phyloP scores from a whole-genome alignment of 352 stramenopile genomes.

The Peronospora destructor region DNA sequence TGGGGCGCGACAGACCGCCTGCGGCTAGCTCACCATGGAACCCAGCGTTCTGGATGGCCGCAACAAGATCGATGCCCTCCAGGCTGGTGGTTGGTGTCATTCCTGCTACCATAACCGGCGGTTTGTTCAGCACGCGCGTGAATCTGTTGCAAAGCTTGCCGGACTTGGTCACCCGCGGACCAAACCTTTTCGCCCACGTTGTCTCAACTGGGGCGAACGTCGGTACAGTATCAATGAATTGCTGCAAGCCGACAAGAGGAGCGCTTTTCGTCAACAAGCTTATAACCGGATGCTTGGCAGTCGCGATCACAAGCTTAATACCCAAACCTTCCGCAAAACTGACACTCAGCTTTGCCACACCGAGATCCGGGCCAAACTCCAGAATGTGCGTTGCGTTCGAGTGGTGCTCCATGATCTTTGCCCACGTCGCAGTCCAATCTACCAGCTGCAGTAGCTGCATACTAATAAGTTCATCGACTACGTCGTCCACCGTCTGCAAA shows the following conservation, averaged over 20 bases:
- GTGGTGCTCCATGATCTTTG: conserved; percentile 31
- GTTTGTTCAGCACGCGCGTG: conserved; percentile 65
- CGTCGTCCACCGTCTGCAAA: conserved; percentile 41
- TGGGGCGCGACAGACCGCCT: conserved; percentile 57
- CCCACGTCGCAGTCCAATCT: conserved; percentile 55
- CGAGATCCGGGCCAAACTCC: conserved; percentile 64
- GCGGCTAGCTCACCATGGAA: conserved; percentile 76
- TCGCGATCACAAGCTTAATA: conserved; percentile 45
- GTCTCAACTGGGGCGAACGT: conserved; percentile 2
- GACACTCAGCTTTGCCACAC: conserved; percentile 45
- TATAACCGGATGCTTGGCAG: conserved; percentile 34
- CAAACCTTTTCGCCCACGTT: conserved; percentile 54
- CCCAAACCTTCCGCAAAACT: conserved; percentile 44
- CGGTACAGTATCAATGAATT: conserved; percentile 31
- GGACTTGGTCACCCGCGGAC: conserved; percentile 33
- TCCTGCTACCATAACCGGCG: conserved; percentile 72
- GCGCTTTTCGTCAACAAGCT: conserved; percentile 16
- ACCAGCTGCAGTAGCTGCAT: conserved; percentile 61
- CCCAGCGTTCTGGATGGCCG: conserved; percentile 70
- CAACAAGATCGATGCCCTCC: conserved; percentile 73
- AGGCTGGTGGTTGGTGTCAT: conserved; percentile 86
- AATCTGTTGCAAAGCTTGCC: conserved; percentile 65
- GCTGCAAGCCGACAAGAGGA: conserved; percentile 33
- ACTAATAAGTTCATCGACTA: conserved; percentile 43
- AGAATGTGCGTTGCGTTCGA: conserved; percentile 54